Percentiles rank a stretch among this genome's conserved stretches.
phyloP scores from a whole-genome alignment of 83 land plant genomes.

The Picea engelmannii region DNA sequence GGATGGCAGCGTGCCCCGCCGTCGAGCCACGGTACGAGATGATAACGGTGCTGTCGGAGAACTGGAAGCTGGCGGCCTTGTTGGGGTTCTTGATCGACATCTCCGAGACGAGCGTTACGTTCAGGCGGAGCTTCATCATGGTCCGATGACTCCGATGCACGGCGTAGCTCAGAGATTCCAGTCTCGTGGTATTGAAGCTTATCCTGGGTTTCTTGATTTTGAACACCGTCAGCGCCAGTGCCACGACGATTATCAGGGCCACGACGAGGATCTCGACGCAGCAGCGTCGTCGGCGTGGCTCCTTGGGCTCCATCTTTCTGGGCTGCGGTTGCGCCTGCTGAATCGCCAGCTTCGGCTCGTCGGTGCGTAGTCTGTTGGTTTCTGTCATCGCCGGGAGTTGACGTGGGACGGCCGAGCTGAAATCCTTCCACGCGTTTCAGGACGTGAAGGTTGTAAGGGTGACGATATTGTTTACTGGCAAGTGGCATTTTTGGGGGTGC shows the following conservation, averaged over 20 bases:
- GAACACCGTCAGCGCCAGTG: slow-evolving; percentile 47
- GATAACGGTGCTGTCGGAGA: neutral
- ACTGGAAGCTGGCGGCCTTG: neutral
- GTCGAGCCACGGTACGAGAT: neutral
- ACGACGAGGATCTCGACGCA: too few species aligned
- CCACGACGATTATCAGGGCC: slow-evolving; percentile 18
- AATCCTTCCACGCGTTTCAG: too few species aligned
- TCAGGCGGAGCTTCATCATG: slow-evolving; percentile 16
- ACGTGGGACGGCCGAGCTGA: too few species aligned
- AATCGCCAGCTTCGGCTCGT: too few species aligned
- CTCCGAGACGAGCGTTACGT: slow-evolving; percentile 28
- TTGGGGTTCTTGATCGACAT: slow-evolving; percentile 31
- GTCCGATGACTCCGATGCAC: slow-evolving; percentile 10
- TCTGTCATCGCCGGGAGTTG: too few species aligned
- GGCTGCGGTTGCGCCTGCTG: too few species aligned
- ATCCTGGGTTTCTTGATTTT: slow-evolving; percentile 34
- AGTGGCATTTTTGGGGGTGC: too few species aligned
- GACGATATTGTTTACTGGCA: too few species aligned
- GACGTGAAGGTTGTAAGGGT: too few species aligned
- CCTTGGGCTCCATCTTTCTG: too few species aligned
- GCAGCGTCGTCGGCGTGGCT: too few species aligned
- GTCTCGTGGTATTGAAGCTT: slow-evolving; percentile 31
- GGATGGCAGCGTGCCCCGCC: neutral
- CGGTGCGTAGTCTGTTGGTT: too few species aligned
- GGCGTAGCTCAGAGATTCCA: slow-evolving; percentile 13